Base-by-base conservation (phyloP, 768 basidiomycete species). In the Termitomyces sp. region DNA sequence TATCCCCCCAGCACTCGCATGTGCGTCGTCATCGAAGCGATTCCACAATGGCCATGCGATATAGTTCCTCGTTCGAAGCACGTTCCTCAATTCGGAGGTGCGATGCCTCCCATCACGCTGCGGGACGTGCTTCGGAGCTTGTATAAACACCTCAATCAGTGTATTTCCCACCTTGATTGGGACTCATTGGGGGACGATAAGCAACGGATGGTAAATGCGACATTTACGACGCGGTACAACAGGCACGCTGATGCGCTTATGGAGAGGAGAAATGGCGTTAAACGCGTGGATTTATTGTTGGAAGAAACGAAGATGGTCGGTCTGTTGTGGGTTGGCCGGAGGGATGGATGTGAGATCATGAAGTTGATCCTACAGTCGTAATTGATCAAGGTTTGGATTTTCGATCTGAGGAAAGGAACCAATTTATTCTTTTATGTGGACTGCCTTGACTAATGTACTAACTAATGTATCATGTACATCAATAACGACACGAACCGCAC, bases 41-140 rank as follows among this genome's bases (percentile, higher is more conserved):
- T 86, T 48, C 81, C 83, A 0, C 64, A 78, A 26, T 88, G 86
- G 86, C 81, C 85, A 12, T 75, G 87, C 55, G 76, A 80, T 58
- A 65, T 88, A 51, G 68, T 74, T 39, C 76, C 74, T 61, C 69
- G 71, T 14, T 59, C 71, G 12, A 27, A 10, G 64, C 60, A 56
- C 66, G 39, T 22, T 20, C 13, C 56, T 55, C 63, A 16, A n/a
- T 8, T 3, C 8, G 8, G 3, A 74, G 74, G 2, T 76, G 78
- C 2, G 82, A 87, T 64, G 77, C 76, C 6, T 69, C 75, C 77
- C 2, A 83, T 88, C 63, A 78, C 76, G 5, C 70, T 88, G 3
- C 76, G 78, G 10, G 86, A 87, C 61, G 74, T 88, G 22, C 72
- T 87, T 43, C 68, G 73, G 55, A 76, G 75, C 50, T 72, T 87